phyloP scores from a whole-genome alignment of 1,139 yeast genomes.

The Suhomyces bribrorum region DNA sequence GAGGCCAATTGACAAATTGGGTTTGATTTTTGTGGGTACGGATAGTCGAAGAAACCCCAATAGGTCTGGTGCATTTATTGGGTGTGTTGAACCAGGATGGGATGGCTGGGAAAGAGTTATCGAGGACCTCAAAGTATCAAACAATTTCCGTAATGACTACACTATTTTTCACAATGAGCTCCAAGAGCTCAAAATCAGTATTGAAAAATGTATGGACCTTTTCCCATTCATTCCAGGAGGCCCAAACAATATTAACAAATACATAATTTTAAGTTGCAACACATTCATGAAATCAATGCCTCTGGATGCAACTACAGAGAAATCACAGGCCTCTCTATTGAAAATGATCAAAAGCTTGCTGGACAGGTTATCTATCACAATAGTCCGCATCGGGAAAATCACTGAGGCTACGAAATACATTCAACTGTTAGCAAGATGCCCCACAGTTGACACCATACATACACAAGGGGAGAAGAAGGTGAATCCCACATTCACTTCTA shows the following conservation, averaged over 20 bases:
- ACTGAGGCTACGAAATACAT: conserved; percentile 22
- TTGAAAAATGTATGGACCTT: conserved; percentile 35
- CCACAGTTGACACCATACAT: conserved; percentile 7
- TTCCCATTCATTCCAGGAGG: conserved; percentile 29
- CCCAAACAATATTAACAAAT: conserved; percentile 26
- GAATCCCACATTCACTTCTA: conserved; percentile 15
- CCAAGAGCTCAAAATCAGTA: conserved; percentile 28
- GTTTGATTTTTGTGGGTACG: conserved; percentile 55
- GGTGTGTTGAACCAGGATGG: conserved; percentile 56
- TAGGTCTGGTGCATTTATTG: conserved; percentile 52
- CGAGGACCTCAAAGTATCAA: conserved; percentile 39
- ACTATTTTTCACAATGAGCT: conserved; percentile 19
- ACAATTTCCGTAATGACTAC: conserved; percentile 19
- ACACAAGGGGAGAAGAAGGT: too few species aligned
- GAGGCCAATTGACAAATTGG: conserved; percentile 50
- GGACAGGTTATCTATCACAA: conserved; percentile 25
- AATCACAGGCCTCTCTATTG: conserved; percentile 5
- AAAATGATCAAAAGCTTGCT: conserved; percentile 16
- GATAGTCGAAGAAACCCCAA: conserved; percentile 38
- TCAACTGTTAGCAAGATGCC: conserved; percentile 15
- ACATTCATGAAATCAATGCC: conserved; percentile 15
- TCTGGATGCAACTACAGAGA: conserved; percentile 9
- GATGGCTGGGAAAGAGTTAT: conserved; percentile 56
- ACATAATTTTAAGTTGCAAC: conserved; percentile 29
- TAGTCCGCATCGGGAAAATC: conserved; percentile 28